These are phyloP conservation scores for Amphichorda felina DNA, from an alignment of 2,329 filamentous ascomycete species.

Conservation along the genomic window DNA sequence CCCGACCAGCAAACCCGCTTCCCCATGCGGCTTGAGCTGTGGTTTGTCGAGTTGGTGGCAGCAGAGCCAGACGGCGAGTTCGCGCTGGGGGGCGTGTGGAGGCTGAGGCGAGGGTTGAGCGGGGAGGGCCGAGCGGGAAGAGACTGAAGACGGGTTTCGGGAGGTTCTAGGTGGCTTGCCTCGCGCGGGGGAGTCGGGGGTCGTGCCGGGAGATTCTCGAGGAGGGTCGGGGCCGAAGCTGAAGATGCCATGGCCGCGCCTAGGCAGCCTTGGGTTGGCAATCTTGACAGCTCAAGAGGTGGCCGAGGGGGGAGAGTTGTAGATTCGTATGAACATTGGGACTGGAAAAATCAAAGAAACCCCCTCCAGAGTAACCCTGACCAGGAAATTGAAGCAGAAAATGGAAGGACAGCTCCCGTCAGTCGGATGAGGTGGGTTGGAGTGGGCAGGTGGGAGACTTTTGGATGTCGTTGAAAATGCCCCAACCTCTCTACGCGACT, in stretches of 20 bases:
- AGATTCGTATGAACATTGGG: constrained; percentile 1
- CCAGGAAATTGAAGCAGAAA: background rate
- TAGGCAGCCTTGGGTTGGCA: constrained; percentile 20
- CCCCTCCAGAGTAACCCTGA: too few species aligned
- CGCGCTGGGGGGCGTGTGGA: constrained; percentile 37
- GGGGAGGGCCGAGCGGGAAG: constrained; percentile 17
- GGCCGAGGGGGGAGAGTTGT: background rate
- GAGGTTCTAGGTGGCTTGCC: constrained; percentile 16
- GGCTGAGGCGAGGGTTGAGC: constrained; percentile 21
- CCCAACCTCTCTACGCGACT: constrained; percentile 2
- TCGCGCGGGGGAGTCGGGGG: constrained; percentile 59
- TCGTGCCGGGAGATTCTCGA: constrained; percentile 43
- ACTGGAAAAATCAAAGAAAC: background rate
- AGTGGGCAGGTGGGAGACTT: background rate
- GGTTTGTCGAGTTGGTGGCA: constrained; percentile 26
- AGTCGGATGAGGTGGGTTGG: background rate
- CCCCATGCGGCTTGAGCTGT: constrained; percentile 29
- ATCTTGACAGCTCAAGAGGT: constrained; percentile 18
- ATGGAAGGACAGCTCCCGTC: background rate
- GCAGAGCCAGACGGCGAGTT: constrained; percentile 30
- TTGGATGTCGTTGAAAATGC: background rate
- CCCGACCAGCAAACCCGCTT: constrained; percentile 48
- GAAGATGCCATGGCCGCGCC: constrained; percentile 29
- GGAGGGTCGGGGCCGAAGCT: constrained; percentile 22
- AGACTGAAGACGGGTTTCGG: constrained; percentile 21